Evolutionary conservation across 106 monocot genomes (phyloP), one percentile per base, ranked within the genome.

Genomic region (Ottelia alismoides): DNA sequence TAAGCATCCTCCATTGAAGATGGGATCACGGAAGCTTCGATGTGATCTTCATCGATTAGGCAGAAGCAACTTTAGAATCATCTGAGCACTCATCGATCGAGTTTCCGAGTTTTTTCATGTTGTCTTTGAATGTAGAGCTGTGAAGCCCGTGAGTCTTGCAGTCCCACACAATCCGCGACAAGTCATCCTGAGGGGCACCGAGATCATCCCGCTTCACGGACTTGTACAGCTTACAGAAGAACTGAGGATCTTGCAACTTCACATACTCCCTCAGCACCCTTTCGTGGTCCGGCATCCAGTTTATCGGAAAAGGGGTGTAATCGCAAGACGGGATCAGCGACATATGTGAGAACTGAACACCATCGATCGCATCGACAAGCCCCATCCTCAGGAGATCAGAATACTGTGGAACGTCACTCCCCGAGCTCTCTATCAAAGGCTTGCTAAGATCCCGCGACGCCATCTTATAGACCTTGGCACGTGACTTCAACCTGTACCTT

Each of bases 391-490:
- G 50, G 64, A 89, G 25, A 51, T 96, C 85, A 28, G 76, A 78
- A 63, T 89, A 96, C 67, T 96, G 88, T 2, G 88, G 88, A 2
- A 88, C n/a, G n/a, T n/a, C 88, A 50, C 66, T 67, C 45, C 94
- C 94, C 55, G 88, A 88, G 78, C 89, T 96, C 20, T 96, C 88
- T 72, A 88, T 89, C 53, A 89, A 60, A 3, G 94, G 94, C 2
- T 88, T 75, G 52, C 88, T 79, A 3, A 96, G 82, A 47, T 85
- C 89, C 63, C 94, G 73, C 2, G 94, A 85, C 21, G 85, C 94
- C 68, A 96, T 96, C 66, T 85, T 96, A 62, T 93, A 88, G 18
- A 93, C 87, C 60, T 94, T 96, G 21, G 94, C 94, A 51, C 94
- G 78, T 2, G 94, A 96, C 22, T 88, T 59, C 5, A 96, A 73